Evolutionary conservation across 345 rosid species (phyloP), one percentile per base, ranked within the genome.

Genomic region (Ceriops decandra): DNA sequence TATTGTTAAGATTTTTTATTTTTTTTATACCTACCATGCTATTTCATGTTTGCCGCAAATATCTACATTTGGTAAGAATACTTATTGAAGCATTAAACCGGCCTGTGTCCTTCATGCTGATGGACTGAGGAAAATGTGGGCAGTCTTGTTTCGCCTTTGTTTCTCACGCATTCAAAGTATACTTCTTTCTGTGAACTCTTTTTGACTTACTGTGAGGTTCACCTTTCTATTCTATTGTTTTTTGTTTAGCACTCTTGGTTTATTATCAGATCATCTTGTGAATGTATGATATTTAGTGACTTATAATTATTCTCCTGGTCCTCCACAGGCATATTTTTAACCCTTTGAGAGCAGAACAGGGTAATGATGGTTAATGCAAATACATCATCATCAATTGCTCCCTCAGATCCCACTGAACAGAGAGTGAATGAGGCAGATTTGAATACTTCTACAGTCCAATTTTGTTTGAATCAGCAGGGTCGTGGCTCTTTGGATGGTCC

Each of bases 401-500:
- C 63, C 1, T 21, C 63, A 26, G 74, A 68, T 68, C 21, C 71
- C 11, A 52, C 59, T 59, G 74, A 68, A 4, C 63, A 22, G 5
- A 38, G 63, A 32, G 67, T 46, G 33, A 51, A 38, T 32, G 32
- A 62, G 33, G 76, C 64, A 5, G 89, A 76, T 73, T 69, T 82
- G 3, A 83, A 69, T 70, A 62, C 69, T 78, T 42, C 28, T 66
- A 22, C 60, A 19, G 59, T 59, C 57, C 91, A 76, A 58, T 68
- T 84, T 59, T 35, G 74, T 32, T 3, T 31, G 57, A 74, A 21
- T 68, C 80, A 63, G 70, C 88, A 72, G 69, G 81, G 52, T 30
- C 75, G 78, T 42, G 61, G n/a, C 61, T 74, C 80, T 57, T 68
- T 73, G 5, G 86, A 86, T 67, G 91, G 96, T 76, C 92, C 98